These are phyloP conservation scores for Aspergillus biplanus DNA, from an alignment of 495 filamentous ascomycete species.

Conservation along the genomic window DNA sequence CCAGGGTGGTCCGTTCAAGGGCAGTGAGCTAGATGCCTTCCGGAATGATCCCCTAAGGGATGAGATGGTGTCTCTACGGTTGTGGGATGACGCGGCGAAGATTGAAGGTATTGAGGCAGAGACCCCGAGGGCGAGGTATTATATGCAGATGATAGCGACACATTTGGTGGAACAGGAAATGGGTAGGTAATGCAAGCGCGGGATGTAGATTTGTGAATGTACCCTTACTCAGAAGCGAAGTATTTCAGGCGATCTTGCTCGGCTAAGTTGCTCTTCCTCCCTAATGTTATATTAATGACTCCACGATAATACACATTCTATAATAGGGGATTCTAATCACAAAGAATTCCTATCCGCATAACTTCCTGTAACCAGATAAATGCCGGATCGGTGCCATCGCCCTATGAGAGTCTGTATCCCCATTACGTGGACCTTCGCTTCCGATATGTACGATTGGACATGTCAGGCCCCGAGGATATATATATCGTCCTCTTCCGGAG, in stretches of 20 bases:
- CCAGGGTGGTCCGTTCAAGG: constrained; percentile 49
- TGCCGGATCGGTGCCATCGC: no score
- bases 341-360: not conserved
- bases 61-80: constrained; percentile 44
- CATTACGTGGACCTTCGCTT: no score
- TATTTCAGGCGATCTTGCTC: not conserved
- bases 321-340: not conserved
- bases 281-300: no score
- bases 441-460: no score
- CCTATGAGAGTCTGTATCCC: no score
- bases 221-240: not conserved
- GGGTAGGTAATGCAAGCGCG: not conserved
- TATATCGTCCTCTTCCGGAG: no score
- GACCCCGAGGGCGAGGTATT: constrained; percentile 33
- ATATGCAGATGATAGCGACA: constrained; percentile 35
- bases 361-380: not conserved
- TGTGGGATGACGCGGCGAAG: constrained; percentile 51
- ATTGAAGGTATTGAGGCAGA: constrained; percentile 34
- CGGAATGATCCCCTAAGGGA: constrained; percentile 37
- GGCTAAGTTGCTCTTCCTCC: no score
- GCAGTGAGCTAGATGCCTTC: constrained; percentile 34
- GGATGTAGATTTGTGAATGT: not conserved
- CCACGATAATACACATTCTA: no score
- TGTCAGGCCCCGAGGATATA: no score
- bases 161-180: constrained; percentile 25